These are phyloP conservation scores for Sphaerulina populicola DNA, from an alignment of 2,329 filamentous ascomycete genomes.

Conservation along the genomic window DNA sequence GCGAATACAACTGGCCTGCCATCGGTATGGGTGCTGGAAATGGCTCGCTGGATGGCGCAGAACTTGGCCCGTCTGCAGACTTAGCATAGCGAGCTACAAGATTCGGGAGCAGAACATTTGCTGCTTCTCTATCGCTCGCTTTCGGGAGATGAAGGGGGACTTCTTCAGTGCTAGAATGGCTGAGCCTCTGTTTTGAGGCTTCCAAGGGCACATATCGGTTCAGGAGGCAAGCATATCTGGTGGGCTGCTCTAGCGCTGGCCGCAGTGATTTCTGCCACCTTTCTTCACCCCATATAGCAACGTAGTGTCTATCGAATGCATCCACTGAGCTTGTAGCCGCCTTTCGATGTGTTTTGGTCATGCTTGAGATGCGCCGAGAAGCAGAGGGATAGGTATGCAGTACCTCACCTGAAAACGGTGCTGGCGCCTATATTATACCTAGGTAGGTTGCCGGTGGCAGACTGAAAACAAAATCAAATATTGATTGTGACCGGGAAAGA, in stretches of 20 bases:
- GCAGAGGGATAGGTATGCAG: background rate
- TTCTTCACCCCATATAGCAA: conserved; percentile 25
- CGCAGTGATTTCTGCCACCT: conserved; percentile 27
- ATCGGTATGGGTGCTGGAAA: conserved; percentile 22
- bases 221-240: conserved; percentile 25
- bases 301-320: conserved; percentile 28
- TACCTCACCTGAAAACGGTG: conserved; percentile 5
- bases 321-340: conserved; percentile 22
- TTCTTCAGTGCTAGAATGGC: conserved; percentile 9
- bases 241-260: conserved; percentile 21
- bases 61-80: background rate
- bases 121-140: background rate
- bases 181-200: conserved; percentile 13
- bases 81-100: conserved; percentile 11
- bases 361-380: conserved; percentile 5
- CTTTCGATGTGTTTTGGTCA: conserved; percentile 25
- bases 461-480: too few relatives aligned
- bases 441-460: background rate
- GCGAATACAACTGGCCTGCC: conserved; percentile 19
- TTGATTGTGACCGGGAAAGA: background rate
- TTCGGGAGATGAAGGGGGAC: conserved; percentile 7
- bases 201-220: conserved; percentile 24
- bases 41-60: conserved; percentile 4
- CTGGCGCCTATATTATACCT: background rate
- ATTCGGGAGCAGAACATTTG: conserved; percentile 1